These are phyloP conservation scores for Hyaloscypha finlandica DNA, from an alignment of 495 filamentous ascomycete genomes.

Conservation along the genomic window DNA sequence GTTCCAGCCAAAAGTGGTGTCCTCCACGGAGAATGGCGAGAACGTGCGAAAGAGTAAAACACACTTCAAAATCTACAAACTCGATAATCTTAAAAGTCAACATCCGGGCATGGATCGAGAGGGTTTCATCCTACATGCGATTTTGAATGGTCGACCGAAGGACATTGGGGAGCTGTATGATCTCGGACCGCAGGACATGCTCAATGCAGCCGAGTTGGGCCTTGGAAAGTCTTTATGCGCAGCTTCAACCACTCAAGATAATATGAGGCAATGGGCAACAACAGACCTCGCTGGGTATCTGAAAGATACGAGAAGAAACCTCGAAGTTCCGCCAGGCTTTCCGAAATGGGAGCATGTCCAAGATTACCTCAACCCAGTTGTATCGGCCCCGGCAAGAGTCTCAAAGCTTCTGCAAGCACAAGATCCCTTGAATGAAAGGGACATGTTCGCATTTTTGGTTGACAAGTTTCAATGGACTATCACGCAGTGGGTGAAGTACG, in stretches of 20 bases:
- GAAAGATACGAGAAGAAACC: not conserved
- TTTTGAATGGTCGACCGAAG: constrained; percentile 12
- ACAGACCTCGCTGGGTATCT: constrained; percentile 7
- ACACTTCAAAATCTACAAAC: constrained; percentile 12
- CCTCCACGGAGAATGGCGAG: constrained; percentile 4
- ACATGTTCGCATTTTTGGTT: constrained; percentile 10
- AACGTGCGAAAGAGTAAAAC: constrained; percentile 10
- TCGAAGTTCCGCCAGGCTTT: not conserved
- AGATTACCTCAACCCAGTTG: constrained; percentile 13
- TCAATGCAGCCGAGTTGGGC: constrained; percentile 15
- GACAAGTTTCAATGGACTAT: constrained; percentile 22
- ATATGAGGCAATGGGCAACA: constrained; percentile 6
- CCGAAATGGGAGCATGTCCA: constrained; percentile 9
- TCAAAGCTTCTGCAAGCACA: not conserved
- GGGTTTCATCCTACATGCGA: constrained; percentile 18
- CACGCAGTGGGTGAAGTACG: constrained; percentile 7
- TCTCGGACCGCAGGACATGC: constrained; percentile 11
- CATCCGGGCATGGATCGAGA: constrained; percentile 21
- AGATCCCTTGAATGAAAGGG: constrained; percentile 7
- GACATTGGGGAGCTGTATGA: not conserved
- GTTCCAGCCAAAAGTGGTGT: constrained; percentile 21
- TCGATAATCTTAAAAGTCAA: constrained; percentile 1
- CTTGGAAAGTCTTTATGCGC: constrained; percentile 18
- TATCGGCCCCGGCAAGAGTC: not conserved
- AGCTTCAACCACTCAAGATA: not conserved